A percentile compares a stretch with the other conserved stretches of the same genome.
phyloP scores from a whole-genome alignment of 2,329 filamentous ascomycete genomes.

The Lachnellula hyalina region DNA sequence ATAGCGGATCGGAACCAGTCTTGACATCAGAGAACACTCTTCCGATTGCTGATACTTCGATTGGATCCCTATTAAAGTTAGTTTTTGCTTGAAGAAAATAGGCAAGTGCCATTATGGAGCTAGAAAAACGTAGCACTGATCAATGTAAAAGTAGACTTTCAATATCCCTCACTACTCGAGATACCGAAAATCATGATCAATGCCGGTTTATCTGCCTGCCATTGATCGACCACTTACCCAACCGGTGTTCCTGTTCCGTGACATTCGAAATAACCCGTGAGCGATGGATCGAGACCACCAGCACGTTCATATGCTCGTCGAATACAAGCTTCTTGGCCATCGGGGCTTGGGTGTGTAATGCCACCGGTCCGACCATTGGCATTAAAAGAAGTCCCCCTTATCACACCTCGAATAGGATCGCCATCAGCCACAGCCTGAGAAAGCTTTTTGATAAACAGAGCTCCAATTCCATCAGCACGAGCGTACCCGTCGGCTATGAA shows the following conservation, averaged over 20 bases:
- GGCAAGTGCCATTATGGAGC: too few relatives aligned
- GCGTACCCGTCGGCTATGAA: conserved; percentile 58
- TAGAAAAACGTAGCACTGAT: too few relatives aligned
- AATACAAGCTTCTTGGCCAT: conserved; percentile 34
- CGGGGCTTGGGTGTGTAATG: conserved; percentile 39
- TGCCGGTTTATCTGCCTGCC: conserved; percentile 1
- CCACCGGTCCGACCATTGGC: conserved; percentile 40
- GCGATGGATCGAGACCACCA: background rate
- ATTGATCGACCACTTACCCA: conserved; percentile 5
- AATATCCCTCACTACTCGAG: too few relatives aligned
- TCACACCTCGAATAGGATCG: conserved; percentile 39
- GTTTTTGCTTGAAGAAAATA: too few relatives aligned
- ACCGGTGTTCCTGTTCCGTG: conserved; percentile 8
- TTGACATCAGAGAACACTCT: background rate
- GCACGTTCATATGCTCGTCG: conserved; percentile 1
- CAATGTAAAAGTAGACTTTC: too few relatives aligned
- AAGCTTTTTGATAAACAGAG: conserved; percentile 53
- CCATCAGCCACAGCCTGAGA: conserved; percentile 36
- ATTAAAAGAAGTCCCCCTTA: conserved; percentile 37
- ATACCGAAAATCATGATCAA: too few relatives aligned
- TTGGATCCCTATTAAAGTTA: background rate
- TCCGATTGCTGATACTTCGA: background rate
- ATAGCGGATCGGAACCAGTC: background rate
- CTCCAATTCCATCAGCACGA: conserved; percentile 54
- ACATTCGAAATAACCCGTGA: conserved; percentile 7